Base-by-base conservation (phyloP, 768 basidiomycete species). In the Epithele typhae region DNA sequence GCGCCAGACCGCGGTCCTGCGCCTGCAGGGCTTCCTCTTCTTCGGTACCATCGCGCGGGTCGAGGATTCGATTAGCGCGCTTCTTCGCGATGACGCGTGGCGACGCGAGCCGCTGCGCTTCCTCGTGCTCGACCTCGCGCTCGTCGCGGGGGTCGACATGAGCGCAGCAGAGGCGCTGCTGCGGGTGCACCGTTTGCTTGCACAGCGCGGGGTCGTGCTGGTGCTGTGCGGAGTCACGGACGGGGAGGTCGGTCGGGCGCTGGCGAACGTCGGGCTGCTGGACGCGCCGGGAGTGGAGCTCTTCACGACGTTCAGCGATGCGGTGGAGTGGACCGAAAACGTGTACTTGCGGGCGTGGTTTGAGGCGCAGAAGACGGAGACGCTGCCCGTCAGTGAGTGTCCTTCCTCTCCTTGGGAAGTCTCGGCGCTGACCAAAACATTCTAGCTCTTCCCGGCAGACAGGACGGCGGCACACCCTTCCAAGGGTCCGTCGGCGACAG, bases 301-400 rank as follows among this genome's bases (percentile, higher is more conserved):
- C 14, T 93, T 96, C 56, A 72, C 74, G 46, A 82, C 79, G 6
- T 73, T 93, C 56, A 93, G 87, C 55, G 91, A 96, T 52, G 94
- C 92, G 0, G 78, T 97, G 73, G 95, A 98, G 66, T 95, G 88
- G 93, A 94, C 91, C 0, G 93, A 97, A 68, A 97, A 97, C 65
- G 87, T 81, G 0, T 96, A 96, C 67, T 60, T 97, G 51, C 78
- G 77, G 43, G 83, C 87, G 7, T 89, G 86, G 87, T 86, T 87
- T 53, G 69, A 72, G 49, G 76, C 79, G 0, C 79, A 80, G 59
- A 84, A 84, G 57, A 62, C 74, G 18, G 81, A 87, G 59, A 68
- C 64, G 2, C 23, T 58, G 45, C 46, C 69, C 27, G 52, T 73
- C 65, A 53, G 75, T 82, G 46, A 57, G 81, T 76, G 14, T 2